Evolutionary conservation across 192 early-diverging fungal species (phyloP), one percentile per base, ranked within the genome.

Genomic region (Rhizophagus sp.): DNA sequence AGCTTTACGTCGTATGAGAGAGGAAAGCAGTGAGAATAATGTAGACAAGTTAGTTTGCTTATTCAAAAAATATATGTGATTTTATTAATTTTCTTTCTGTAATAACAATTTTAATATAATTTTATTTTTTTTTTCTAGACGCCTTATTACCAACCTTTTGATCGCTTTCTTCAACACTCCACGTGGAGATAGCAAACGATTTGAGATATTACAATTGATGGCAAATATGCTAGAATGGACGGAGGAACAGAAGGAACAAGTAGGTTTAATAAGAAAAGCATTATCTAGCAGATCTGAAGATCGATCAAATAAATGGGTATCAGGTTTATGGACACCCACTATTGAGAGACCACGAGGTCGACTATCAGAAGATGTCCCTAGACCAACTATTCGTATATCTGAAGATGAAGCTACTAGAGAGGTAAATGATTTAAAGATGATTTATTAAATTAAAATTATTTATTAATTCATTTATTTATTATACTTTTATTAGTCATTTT

Each of bases 161-260:
- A 93, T 98, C 62, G 90, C 92, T 1, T 99, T 97, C 83, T 83
- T 97, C 67, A 88, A 89, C 69, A 88, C 94, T 61, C 93, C 93
- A 33, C 90, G 96, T 33, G 97, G 96, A 62, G 96, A 97, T 83
- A 88, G 91, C 50, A 97, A 96, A 84, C 89, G 95, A 44, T 99
- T 90, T 81, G 97, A 99, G 81, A 95, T 97, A 62, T 82, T 99
- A 79, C 91, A 91, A 68, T 89, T 99, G 65, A 97, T 99, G 84
- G 92, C 94, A 17, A 93, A 89, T 80, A 93, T 98, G 24, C 85
- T 99, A 49, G 91, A 96, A 82, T 91, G 97, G 61, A 90, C 83
- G 11, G 96, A 97, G 64, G 94, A 96, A 83, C 96, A 99, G 80
- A 94, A 96, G 77, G 93, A 90, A 61, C 90, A 93, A 79, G 90